A percentile compares a stretch with the other conserved stretches of the same genome.
phyloP scores from a whole-genome alignment of 2,329 filamentous ascomycete genomes.

The Pyrenophora tritici-repentis region DNA sequence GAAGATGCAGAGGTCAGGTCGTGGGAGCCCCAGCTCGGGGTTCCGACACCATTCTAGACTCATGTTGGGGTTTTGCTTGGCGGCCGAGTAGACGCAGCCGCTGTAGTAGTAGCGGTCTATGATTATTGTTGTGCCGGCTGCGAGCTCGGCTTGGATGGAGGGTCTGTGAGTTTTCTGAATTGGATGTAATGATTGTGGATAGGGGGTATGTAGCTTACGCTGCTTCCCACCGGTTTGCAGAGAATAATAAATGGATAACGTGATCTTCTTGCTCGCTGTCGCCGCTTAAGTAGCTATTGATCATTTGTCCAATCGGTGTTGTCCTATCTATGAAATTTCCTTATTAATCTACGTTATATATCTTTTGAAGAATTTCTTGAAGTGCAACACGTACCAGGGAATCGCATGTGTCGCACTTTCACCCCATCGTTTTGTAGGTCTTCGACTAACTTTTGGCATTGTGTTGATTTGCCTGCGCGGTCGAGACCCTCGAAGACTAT shows the following conservation, averaged over 20 bases:
- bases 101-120: slow-evolving; percentile 96
- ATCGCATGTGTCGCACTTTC: slow-evolving; percentile 64
- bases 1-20: slow-evolving; percentile 86
- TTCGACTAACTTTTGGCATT: slow-evolving; percentile 71
- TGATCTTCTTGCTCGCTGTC: slow-evolving; percentile 79
- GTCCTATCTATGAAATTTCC: slow-evolving; percentile 65
- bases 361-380: too few species aligned
- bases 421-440: slow-evolving; percentile 58
- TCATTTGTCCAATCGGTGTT: slow-evolving; percentile 85
- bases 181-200: background rate
- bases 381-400: slow-evolving; percentile 69
- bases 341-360: too few species aligned
- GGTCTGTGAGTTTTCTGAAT: background rate
- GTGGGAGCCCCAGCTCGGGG: slow-evolving; percentile 83
- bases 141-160: slow-evolving; percentile 51
- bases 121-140: slow-evolving; percentile 73
- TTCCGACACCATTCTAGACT: slow-evolving; percentile 78
- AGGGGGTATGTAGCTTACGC: slow-evolving; percentile 29
- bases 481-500: slow-evolving; percentile 89
- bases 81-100: slow-evolving; percentile 89
- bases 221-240: slow-evolving; percentile 86
- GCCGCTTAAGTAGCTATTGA: slow-evolving; percentile 79
- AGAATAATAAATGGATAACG: slow-evolving; percentile 87
- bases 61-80: slow-evolving; percentile 75
- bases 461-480: slow-evolving; percentile 88